Base-by-base conservation (phyloP, 106 monocot species). In the Apostasia ramifera region DNA sequence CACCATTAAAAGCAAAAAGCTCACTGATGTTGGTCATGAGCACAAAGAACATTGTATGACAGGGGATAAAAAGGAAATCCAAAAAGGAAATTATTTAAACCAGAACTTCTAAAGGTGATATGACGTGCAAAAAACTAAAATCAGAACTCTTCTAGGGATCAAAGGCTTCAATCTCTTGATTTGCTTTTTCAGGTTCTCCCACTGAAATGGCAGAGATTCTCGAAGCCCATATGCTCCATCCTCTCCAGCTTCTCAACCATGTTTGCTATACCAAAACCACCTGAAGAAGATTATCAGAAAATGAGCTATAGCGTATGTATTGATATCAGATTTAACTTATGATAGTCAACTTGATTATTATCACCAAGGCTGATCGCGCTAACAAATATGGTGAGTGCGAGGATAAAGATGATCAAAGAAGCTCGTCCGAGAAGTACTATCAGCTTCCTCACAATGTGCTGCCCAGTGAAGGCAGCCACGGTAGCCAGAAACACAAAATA, bases 331-430 rank as follows among this genome's bases (percentile, higher is more conserved):
- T 8, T 61, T 50, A 13, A n/a, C 2, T 11, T 45, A 55, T 40
- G 9, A 13, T 11, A 39, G 26, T 26, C 26, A 26, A 26, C 26
- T 26, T 26, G 26, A 26, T 5, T 6, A 26, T 12, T 4, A 8
- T 67, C 79, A 87, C 86, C 86, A 69, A 83, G 69, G 50, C 80
- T 79, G 61, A 87, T 83, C 46, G 83, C 86, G 14, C 86, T 87
- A 5, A 72, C 69, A 53, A 87, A 87, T 57, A 83, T 87, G 67
- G 74, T 83, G 42, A 81, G 77, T 1, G 82, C 81, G 1, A 83
- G 79, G 37, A 87, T 74, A 70, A 87, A 83, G 67, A 87, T 80
- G 63, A 87, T 83, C 59, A 83, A 56, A 1, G 80, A 82, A 59
- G 81, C 81, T 40, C 86, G 73, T 15, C 80, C 83, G 5, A 87